A percentile compares a stretch with the other conserved stretches of the same genome.
phyloP scores from a whole-genome alignment of 805 yeast genomes.

The Wickerhamiella allomyrinae region DNA sequence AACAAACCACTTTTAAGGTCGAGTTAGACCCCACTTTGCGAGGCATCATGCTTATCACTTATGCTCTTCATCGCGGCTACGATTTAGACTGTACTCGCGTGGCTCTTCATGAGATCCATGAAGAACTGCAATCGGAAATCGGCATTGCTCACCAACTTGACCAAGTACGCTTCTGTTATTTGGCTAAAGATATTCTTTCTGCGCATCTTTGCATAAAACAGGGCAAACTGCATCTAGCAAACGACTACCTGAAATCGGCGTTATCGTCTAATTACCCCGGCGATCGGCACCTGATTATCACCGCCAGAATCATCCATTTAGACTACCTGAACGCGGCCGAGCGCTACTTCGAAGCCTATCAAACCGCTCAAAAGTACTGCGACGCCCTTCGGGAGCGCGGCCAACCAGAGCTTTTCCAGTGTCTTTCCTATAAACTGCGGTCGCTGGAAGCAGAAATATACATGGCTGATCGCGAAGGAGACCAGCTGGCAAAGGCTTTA shows the following conservation, averaged over 20 bases:
- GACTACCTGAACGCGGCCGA: not conserved
- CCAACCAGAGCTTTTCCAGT: not conserved
- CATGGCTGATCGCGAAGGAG: not conserved
- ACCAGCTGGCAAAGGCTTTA: not conserved
- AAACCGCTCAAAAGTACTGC: not conserved
- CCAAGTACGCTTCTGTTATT: not conserved
- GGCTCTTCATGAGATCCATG: not conserved
- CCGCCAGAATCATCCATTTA: not conserved
- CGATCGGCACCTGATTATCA: not conserved
- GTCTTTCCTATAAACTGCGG: not conserved
- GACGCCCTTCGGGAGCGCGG: not conserved
- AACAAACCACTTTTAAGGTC: not conserved
- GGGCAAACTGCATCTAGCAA: not conserved
- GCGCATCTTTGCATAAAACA: not conserved
- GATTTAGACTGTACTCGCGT: not conserved
- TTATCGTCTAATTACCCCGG: not conserved
- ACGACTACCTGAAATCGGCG: not conserved
- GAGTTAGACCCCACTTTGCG: not conserved
- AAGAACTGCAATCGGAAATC: not conserved
- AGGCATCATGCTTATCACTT: not conserved
- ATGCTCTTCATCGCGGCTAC: not conserved
- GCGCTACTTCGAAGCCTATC: not conserved
- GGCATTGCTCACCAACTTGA: not conserved
- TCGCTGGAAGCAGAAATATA: not conserved
- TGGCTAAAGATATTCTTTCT: not conserved